phyloP scores from a whole-genome alignment of 1,284 basidiomycete species.

The Fomitopsis betulina region DNA sequence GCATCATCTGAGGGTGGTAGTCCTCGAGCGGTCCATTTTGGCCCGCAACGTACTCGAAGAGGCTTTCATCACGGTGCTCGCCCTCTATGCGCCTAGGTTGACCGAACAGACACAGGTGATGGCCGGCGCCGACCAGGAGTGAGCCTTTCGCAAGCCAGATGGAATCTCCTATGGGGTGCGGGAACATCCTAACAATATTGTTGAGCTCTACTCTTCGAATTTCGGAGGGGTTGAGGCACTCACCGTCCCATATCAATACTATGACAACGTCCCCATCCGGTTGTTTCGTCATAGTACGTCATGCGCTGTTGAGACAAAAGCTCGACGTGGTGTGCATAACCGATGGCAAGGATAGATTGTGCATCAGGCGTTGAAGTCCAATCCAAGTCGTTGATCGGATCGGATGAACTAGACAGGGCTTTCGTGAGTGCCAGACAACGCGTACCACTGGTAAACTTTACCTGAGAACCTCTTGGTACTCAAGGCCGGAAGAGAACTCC shows the following conservation, averaged over 20 bases:
- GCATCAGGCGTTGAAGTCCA: constrained; percentile 89
- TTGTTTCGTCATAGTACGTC: constrained; percentile 81
- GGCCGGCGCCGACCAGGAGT: constrained; percentile 71
- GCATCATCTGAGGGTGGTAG: constrained; percentile 87
- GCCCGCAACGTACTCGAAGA: constrained; percentile 80
- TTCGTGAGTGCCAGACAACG: neutral
- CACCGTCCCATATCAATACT: constrained; percentile 69
- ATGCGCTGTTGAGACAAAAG: constrained; percentile 86
- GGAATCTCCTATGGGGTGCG: constrained; percentile 77
- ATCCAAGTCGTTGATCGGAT: constrained; percentile 76
- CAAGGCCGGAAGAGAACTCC: constrained; percentile 89
- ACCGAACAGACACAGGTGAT: constrained; percentile 74
- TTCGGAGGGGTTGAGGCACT: constrained; percentile 13
- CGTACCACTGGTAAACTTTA: constrained; percentile 22
- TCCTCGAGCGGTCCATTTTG: constrained; percentile 83
- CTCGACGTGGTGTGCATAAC: constrained; percentile 72
- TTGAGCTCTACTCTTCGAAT: neutral
- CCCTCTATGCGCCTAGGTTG: constrained; percentile 27
- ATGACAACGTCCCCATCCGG: constrained; percentile 76
- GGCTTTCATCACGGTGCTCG: constrained; percentile 30
- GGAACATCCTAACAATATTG: constrained; percentile 52
- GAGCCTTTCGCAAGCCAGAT: constrained; percentile 84
- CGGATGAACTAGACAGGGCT: constrained; percentile 29
- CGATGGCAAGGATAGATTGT: constrained; percentile 86
- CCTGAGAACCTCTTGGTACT: constrained; percentile 63